Evolutionary conservation across 164 flowering plant genomes (phyloP).

Genomic region (Magnolia changhungtana): DNA sequence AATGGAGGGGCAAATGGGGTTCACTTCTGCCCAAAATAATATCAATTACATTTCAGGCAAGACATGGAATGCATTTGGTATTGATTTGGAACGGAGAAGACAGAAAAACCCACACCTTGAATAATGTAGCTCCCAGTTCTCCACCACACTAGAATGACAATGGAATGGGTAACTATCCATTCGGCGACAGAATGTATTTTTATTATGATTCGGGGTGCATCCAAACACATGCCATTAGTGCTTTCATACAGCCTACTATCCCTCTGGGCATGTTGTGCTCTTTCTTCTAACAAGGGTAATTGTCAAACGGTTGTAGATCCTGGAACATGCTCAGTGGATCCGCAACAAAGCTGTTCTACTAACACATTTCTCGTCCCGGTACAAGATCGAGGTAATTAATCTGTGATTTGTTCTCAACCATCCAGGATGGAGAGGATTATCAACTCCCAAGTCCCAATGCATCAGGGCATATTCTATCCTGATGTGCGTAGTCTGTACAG

Average conservation of each 20-base stretch:
- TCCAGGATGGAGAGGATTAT: neutral
- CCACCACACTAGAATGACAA: too few relatives aligned
- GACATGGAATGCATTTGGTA: neutral
- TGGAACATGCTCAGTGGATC: constrained; percentile 83
- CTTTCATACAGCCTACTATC: neutral
- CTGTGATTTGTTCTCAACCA: neutral
- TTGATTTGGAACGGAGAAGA: neutral
- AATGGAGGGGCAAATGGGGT: neutral
- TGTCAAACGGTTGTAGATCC: constrained; percentile 48
- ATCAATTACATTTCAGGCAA: neutral
- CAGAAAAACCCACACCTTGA: neutral
- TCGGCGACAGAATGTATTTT: neutral
- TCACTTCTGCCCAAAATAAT: neutral
- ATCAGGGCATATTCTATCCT: neutral
- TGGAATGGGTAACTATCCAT: neutral
- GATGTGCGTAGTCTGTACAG: too few relatives aligned
- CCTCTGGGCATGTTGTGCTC: neutral
- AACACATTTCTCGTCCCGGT: constrained; percentile 93
- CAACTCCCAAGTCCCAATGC: neutral
- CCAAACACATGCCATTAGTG: neutral
- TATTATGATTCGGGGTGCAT: neutral
- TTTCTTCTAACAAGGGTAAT: constrained; percentile 5
- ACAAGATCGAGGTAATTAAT: constrained; percentile 63
- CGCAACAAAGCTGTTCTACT: constrained; percentile 70
- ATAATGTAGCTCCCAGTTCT: neutral